phyloP scores from a whole-genome alignment of 2,329 filamentous ascomycete genomes.

The Ceratocystis variospora region DNA sequence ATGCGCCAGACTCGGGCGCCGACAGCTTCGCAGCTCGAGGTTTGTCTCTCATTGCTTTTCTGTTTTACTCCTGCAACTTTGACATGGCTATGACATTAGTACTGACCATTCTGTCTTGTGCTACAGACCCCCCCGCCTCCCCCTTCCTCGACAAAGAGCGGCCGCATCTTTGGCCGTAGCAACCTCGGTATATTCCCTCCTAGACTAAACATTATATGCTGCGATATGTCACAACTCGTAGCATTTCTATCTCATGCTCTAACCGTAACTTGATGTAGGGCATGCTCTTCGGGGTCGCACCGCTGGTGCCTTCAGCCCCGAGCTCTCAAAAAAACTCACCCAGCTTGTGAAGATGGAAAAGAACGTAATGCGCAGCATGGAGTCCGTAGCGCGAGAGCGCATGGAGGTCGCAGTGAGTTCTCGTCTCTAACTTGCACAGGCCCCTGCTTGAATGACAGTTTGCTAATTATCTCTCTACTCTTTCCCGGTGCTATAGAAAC shows the following conservation, averaged over 20 bases:
- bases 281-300: slow-evolving; percentile 60
- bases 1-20: slow-evolving; percentile 96
- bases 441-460: background rate
- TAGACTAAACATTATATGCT: background rate
- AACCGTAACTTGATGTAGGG: slow-evolving; percentile 28
- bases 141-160: slow-evolving; percentile 77
- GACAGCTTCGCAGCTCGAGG: slow-evolving; percentile 66
- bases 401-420: slow-evolving; percentile 91
- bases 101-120: slow-evolving; percentile 8
- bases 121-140: slow-evolving; percentile 82
- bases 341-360: slow-evolving; percentile 99
- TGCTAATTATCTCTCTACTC: background rate
- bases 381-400: slow-evolving; percentile 83
- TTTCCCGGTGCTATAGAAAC: slow-evolving; percentile 51
- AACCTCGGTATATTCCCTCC: slow-evolving; percentile 59
- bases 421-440: background rate
- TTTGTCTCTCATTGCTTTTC: slow-evolving; percentile 24
- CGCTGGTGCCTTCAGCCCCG: slow-evolving; percentile 64
- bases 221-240: background rate
- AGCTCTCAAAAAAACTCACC: slow-evolving; percentile 93
- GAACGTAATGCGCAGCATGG: slow-evolving; percentile 98
- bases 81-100: slow-evolving; percentile 12
- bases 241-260: background rate
- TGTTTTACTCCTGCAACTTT: background rate
- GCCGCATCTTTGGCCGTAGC: slow-evolving; percentile 73